phyloP scores from a whole-genome alignment of 148 eudicot species.

The Persicaria tinctoria region DNA sequence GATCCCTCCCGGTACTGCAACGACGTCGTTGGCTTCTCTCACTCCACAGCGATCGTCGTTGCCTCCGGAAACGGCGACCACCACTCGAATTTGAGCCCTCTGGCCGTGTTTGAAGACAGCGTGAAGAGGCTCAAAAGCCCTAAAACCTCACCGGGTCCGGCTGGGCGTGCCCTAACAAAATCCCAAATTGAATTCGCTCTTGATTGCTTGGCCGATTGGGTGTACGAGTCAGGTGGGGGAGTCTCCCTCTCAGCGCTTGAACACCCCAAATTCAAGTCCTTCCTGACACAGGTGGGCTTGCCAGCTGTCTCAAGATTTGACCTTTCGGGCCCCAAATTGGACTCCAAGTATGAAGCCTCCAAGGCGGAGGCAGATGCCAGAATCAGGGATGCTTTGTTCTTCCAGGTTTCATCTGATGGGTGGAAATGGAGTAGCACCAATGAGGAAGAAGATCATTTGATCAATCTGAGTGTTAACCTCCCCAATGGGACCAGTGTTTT shows the following conservation, averaged over 20 bases:
- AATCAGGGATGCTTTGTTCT: conserved; percentile 74
- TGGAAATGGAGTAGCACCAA: conserved; percentile 37
- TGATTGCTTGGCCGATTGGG: conserved; percentile 73
- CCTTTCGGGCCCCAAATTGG: conserved; percentile 53
- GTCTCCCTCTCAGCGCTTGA: conserved; percentile 68
- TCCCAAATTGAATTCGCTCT: conserved; percentile 53
- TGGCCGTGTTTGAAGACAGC: conserved; percentile 79
- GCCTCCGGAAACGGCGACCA: conserved; percentile 17
- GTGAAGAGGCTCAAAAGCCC: conserved; percentile 84
- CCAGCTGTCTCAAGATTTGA: conserved; percentile 45
- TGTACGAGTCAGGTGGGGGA: conserved; percentile 71
- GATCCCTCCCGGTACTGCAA: conserved; percentile 45
- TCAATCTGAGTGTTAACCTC: conserved; percentile 64
- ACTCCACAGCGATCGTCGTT: conserved; percentile 16
- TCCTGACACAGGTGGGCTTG: conserved; percentile 67
- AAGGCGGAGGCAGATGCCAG: conserved; percentile 52
- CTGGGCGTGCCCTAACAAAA: conserved; percentile 43
- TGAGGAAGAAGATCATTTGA: conserved; percentile 43
- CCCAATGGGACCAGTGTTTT: conserved; percentile 82
- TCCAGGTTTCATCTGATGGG: conserved; percentile 72
- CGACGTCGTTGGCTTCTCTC: conserved; percentile 34
- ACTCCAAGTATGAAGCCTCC: conserved; percentile 52
- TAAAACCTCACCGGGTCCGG: conserved; percentile 38
- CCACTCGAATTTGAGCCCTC: conserved; percentile 47
- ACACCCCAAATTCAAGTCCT: conserved; percentile 74